A percentile compares a stretch with the other conserved stretches of the same genome.
Conservation (phyloP, 1,139 yeast genomes). For the Candida buenavistaensis region DNA sequence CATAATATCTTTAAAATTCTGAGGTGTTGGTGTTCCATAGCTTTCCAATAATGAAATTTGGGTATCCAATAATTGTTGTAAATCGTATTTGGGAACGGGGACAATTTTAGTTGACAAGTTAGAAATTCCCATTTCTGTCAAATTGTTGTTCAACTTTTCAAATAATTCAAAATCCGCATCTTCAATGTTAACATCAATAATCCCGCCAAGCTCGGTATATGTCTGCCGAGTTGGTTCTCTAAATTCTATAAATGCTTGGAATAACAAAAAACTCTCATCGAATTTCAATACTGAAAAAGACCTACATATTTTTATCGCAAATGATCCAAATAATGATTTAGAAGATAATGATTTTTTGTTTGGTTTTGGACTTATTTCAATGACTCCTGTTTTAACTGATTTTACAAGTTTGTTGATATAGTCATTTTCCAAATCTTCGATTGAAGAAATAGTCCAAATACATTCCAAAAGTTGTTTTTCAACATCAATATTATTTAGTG, state of each 20-base stretch:
- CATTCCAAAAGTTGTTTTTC: conserved; percentile 12
- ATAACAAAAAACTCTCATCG: conserved; percentile 55
- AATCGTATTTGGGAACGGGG: conserved; percentile 52
- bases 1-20: conserved; percentile 44
- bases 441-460: conserved; percentile 35
- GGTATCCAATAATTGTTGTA: conserved; percentile 51
- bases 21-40: conserved; percentile 54
- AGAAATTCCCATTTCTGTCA: conserved; percentile 22
- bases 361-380: background rate
- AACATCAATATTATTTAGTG: conserved; percentile 3
- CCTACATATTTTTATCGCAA: conserved; percentile 39
- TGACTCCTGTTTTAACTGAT: conserved; percentile 3
- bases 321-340: conserved; percentile 38
- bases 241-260: conserved; percentile 54
- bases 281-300: conserved; percentile 57
- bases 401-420: conserved; percentile 11
- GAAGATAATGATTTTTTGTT: conserved; percentile 23
- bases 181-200: conserved; percentile 9
- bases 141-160: conserved; percentile 19
- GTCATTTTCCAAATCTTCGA: conserved; percentile 32
- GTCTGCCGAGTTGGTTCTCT: conserved; percentile 36
- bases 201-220: conserved; percentile 23
- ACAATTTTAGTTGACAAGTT: conserved; percentile 18
- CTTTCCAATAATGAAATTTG: conserved; percentile 59
- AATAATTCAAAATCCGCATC: conserved; percentile 20